Evolutionary conservation across 2,329 filamentous ascomycete genomes (phyloP).

Genomic region (Apiospora phragmitis): DNA sequence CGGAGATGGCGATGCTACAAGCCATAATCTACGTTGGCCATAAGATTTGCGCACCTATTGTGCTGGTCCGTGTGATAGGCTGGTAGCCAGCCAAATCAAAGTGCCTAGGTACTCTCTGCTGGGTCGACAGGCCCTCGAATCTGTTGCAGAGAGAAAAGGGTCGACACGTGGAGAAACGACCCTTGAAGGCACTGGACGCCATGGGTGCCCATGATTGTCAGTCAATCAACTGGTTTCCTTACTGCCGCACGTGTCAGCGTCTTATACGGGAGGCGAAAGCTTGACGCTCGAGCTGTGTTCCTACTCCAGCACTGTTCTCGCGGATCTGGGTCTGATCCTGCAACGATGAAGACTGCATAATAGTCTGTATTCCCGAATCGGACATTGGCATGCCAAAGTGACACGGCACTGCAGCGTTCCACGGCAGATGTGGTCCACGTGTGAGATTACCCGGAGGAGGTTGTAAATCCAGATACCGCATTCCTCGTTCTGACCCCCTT

Average conservation of each 20-base stretch:
- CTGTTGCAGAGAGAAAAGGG: too few species aligned
- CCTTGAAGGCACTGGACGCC: background rate
- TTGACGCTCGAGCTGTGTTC: background rate
- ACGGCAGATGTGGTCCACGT: conserved; percentile 1
- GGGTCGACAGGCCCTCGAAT: background rate
- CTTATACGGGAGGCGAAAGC: background rate
- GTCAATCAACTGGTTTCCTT: background rate
- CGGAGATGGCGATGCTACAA: too few species aligned
- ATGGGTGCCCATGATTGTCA: background rate
- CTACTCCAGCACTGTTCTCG: background rate
- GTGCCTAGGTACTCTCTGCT: too few species aligned
- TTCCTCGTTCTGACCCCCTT: background rate
- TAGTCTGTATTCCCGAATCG: background rate
- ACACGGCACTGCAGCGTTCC: background rate
- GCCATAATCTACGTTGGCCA: too few species aligned
- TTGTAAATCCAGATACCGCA: background rate
- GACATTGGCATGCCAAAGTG: background rate
- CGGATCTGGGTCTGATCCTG: background rate
- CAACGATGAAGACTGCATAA: background rate
- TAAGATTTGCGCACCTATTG: background rate
- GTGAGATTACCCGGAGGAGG: background rate
- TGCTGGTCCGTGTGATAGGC: too few species aligned
- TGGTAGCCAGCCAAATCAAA: too few species aligned
- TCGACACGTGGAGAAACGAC: background rate
- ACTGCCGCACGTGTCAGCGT: background rate